These are phyloP conservation scores for Phoenix dactylifera DNA, from an alignment of 176 grass and related monocot species.

Conservation along the genomic window DNA sequence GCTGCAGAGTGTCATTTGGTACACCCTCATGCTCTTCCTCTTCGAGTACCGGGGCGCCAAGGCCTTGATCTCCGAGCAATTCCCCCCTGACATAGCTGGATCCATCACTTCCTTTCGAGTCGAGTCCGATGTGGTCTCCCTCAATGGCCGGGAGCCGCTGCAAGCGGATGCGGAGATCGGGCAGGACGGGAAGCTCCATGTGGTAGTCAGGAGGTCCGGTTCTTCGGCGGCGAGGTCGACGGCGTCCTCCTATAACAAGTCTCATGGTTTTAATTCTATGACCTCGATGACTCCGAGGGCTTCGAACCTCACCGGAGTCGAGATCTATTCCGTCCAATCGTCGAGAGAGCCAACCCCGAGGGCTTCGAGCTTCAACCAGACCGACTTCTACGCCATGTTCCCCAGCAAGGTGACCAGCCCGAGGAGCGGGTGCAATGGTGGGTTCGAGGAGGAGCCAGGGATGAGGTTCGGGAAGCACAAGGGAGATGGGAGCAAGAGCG, in stretches of 20 bases:
- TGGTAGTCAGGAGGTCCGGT: constrained; percentile 29
- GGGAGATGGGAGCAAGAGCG: constrained; percentile 21
- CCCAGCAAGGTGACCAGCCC: constrained; percentile 59
- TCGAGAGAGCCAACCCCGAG: constrained; percentile 86
- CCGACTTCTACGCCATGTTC: constrained; percentile 99
- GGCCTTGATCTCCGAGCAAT: constrained; percentile 95
- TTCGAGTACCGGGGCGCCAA: constrained; percentile 99
- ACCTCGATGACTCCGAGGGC: constrained; percentile 72
- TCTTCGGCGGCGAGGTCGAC: constrained; percentile 35
- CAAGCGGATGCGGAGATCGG: constrained; percentile 94
- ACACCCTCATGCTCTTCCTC: constrained; percentile 97
- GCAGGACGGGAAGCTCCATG: constrained; percentile 49
- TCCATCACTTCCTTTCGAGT: constrained; percentile 89
- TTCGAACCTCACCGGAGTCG: constrained; percentile 87
- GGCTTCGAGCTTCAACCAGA: constrained; percentile 97
- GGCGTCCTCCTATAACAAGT: constrained; percentile 40
- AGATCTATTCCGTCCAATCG: constrained; percentile 97
- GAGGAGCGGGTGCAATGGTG: constrained; percentile 8
- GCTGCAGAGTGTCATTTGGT: constrained; percentile 96
- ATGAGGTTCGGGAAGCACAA: constrained; percentile 14
- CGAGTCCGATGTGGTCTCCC: constrained; percentile 87
- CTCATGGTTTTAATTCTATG: constrained; percentile 27
- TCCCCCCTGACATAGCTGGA: constrained; percentile 72
- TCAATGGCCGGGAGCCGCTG: constrained; percentile 72
- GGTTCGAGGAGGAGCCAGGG: constrained; percentile 32